Evolutionary conservation across 75 land plant genomes (phyloP), one percentile per base, ranked within the genome.

Genomic region (Chamaecyparis obtusa): DNA sequence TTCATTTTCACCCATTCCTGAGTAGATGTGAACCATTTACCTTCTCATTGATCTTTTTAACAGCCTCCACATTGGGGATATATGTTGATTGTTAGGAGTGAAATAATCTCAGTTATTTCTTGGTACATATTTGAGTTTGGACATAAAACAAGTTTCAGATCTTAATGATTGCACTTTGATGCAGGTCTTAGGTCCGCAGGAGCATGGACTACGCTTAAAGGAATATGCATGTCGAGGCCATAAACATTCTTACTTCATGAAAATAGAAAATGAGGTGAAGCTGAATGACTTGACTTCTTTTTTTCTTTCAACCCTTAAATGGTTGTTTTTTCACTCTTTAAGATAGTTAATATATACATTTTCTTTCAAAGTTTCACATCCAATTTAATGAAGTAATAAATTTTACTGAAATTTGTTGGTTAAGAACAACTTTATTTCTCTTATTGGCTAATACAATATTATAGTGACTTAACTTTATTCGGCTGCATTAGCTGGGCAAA

Each of bases 201-300:
- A 91, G 56, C 88, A 84, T 88, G 89, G 90, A 80, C 84, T 43
- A 21, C 92, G 92, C 54, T 89, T 88, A 81, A 88, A 88, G 76
- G 92, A 91, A 60, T 91, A 91, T 81, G 92, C 92, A 44, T 19
- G 43, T 43, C 85, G 79, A 81, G 87, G 89, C 19, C 92, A 91
- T 64, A 91, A 90, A 36, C 92, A 91, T 76, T 91, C 90, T 85
- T 91, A 91, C 79, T 91, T 91, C 86, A 90, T 91, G 92, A 91
- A 87, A 32, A 44, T 91, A 54, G 90, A 57, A 54, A 90, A 78
- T 51, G 92, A 91, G 91, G 92, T 91, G 33, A 49, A 46, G 48
- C 39, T 86, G 32, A 81, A 21, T 44, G 33, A 81, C 30, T 46
- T n/a, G 21, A 79, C 21, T 41, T 37, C 7, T 79, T 39, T 49